These are phyloP conservation scores for Fraxinus quadrangulata DNA, from an alignment of 257 asterid genomes.

Conservation along the genomic window DNA sequence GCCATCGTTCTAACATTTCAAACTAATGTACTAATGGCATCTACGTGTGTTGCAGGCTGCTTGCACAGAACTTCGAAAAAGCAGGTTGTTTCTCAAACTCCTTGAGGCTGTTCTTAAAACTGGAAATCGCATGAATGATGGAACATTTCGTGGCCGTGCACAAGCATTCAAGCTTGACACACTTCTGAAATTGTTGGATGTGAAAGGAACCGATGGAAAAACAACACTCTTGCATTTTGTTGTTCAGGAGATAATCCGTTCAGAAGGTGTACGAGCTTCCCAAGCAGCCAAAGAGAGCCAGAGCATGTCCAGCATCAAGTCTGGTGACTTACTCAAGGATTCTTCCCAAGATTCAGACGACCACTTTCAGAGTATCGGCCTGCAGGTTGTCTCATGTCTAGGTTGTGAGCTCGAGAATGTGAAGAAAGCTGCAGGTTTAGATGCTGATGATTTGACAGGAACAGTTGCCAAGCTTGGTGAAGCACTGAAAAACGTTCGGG, in stretches of 20 bases:
- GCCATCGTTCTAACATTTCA: not conserved
- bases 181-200: slow-evolving; percentile 62
- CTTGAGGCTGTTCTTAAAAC: slow-evolving; percentile 81
- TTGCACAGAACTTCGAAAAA: slow-evolving; percentile 56
- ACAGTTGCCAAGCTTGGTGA: slow-evolving; percentile 49
- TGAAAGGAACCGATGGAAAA: slow-evolving; percentile 69
- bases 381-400: slow-evolving; percentile 57
- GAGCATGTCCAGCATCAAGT: slow-evolving; percentile 57
- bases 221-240: slow-evolving; percentile 76
- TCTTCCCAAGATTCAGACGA: slow-evolving; percentile 47
- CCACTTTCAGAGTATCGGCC: slow-evolving; percentile 49
- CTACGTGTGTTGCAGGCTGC: slow-evolving; percentile 50
- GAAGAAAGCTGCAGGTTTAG: slow-evolving; percentile 59
- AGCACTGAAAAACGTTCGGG: slow-evolving; percentile 35
- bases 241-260: slow-evolving; percentile 71
- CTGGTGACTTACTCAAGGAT: slow-evolving; percentile 40
- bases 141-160: slow-evolving; percentile 76
- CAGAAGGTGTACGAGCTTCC: slow-evolving; percentile 64
- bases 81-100: slow-evolving; percentile 67
- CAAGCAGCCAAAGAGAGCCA: slow-evolving; percentile 48
- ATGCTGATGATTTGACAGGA: slow-evolving; percentile 49
- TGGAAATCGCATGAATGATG: slow-evolving; percentile 76
- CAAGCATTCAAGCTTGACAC: slow-evolving; percentile 73
- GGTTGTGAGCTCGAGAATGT: slow-evolving; percentile 57
- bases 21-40: slow-evolving; percentile 12